Evolutionary conservation across 169 alveolate genomes (phyloP), one percentile per base, ranked within the genome.

Genomic region (Babesia divergens): DNA sequence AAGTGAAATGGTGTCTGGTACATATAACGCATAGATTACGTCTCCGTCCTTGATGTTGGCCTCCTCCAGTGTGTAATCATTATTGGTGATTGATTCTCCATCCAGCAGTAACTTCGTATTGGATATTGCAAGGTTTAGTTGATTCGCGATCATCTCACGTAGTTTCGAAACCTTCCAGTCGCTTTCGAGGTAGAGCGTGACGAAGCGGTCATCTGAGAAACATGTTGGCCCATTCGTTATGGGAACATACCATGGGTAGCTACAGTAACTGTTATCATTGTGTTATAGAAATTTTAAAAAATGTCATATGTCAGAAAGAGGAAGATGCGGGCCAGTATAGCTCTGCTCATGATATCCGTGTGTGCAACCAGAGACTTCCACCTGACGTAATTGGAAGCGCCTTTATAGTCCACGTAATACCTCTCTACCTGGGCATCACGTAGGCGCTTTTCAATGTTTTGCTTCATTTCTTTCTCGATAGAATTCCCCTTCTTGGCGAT

Each of bases 161-260:
- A 77, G 40, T 26, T 38, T 67, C 14, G 65, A n/a, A 3, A 77
- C 7, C 11, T 35, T 40, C 86, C 86, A 77, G 43, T 77, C 86
- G 11, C 26, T 42, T 35, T 77, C 86, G 35, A 77, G 46, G 69
- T 43, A 77, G 28, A 77, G 70, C n/a, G 86, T 68, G 43, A 24
- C 56, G 35, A 55, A 32, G 46, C 54, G 65, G 50, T 65, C 86
- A 47, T 77, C 86, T 77, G 58, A 9, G 24, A 0, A 13, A 24
- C 28, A 31, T 11, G 47, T 52, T 1, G 38, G 24, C 7, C 9
- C 8, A 0, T 3, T 44, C 5, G 11, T 16, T 16, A 14, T 9
- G 11, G 3, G 20, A 20, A 50, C 79, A 14, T 31, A 77, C 86
- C 86, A 24, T 54, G 52, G 0, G 83, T 28, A 2, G 65, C 83